Evolutionary conservation across 352 stramenopile species (phyloP), one percentile per base, ranked within the genome.

Genomic region (Phytophthora colocasiae): DNA sequence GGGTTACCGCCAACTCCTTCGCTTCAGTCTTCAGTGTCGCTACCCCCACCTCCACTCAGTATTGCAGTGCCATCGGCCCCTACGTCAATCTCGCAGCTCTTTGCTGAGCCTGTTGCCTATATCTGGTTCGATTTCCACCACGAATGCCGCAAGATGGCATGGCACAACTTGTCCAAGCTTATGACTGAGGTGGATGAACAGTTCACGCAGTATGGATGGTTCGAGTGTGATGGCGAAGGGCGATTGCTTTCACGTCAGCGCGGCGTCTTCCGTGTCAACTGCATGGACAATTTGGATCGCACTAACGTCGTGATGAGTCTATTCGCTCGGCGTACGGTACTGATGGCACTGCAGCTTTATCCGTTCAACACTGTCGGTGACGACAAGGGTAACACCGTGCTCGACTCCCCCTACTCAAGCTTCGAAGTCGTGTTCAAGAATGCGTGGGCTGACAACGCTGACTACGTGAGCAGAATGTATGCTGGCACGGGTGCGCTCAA

Each of bases 61-160:
- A 45, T 71, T 46, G 70, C 75, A 17, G 63, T 89, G 9, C 75
- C 69, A 7, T 66, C 73, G 12, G 79, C 81, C 6, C 79, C 81
- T 27, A 79, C 71, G 31, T 72, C 70, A 24, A 81, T 88, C 54
- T 85, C 83, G 19, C 83, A 91, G 54, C 80, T 91, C 32, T 71
- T 91, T 64, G 81, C 81, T 27, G 85, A 77, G 36, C 69, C 78
- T 32, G 63, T 90, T 48, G 78, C 78, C 17, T 80, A 78, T 53
- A 79, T 98, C 17, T 99, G 97, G 97, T 99, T 98, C 69, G 97
- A 99, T 65, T 99, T 99, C 70, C 97, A 99, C 80, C 86, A 97
- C 44, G 95, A 99, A 73, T 98, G 96, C 60, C 95, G 91, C 60
- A 87, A 95, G 41, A 98, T 98, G 78, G 77, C 92, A 73, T 99